Percentiles rank a stretch among this genome's conserved stretches.
Evolutionary conservation across 2,329 filamentous ascomycete species (phyloP).

Genomic region (Pyrenochaeta sp.): DNA sequence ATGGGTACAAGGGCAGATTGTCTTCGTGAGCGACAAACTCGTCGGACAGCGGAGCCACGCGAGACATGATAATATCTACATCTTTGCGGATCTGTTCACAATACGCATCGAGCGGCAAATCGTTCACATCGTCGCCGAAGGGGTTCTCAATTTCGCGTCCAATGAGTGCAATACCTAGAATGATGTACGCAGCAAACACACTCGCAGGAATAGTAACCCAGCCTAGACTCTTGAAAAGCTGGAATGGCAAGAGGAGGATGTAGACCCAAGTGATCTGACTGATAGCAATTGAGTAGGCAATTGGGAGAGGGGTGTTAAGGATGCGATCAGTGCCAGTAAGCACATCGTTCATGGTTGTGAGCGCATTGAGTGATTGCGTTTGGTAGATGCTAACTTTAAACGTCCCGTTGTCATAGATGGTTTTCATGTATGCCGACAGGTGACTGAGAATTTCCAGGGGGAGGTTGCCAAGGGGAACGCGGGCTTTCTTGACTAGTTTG

Average conservation of each 20-base stretch:
- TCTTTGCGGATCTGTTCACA: conserved; percentile 78
- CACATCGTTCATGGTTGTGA: conserved; percentile 74
- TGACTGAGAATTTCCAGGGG: conserved; percentile 81
- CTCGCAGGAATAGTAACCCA: conserved; percentile 83
- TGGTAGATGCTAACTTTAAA: conserved; percentile 67
- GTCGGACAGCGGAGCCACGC: conserved; percentile 58
- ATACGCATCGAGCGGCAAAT: conserved; percentile 70
- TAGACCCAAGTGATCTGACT: conserved; percentile 87
- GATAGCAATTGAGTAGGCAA: conserved; percentile 86
- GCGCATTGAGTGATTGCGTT: conserved; percentile 65
- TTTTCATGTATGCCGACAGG: conserved; percentile 71
- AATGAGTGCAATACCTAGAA: conserved; percentile 78
- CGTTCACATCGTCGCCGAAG: conserved; percentile 84
- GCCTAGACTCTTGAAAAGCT: conserved; percentile 68
- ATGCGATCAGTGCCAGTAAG: conserved; percentile 78
- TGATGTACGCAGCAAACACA: conserved; percentile 77
- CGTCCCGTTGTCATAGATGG: conserved; percentile 63
- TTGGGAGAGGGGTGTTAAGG: conserved; percentile 79
- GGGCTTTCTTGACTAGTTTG: conserved; percentile 75
- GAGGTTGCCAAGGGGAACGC: conserved; percentile 77
- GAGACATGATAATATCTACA: conserved; percentile 74
- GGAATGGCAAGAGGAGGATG: conserved; percentile 81
- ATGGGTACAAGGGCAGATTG: conserved; percentile 65
- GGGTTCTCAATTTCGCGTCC: conserved; percentile 86
- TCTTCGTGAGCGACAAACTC: conserved; percentile 59